phyloP scores from a whole-genome alignment of 2,329 filamentous ascomycete species.

The Colletotrichum noveboracense region DNA sequence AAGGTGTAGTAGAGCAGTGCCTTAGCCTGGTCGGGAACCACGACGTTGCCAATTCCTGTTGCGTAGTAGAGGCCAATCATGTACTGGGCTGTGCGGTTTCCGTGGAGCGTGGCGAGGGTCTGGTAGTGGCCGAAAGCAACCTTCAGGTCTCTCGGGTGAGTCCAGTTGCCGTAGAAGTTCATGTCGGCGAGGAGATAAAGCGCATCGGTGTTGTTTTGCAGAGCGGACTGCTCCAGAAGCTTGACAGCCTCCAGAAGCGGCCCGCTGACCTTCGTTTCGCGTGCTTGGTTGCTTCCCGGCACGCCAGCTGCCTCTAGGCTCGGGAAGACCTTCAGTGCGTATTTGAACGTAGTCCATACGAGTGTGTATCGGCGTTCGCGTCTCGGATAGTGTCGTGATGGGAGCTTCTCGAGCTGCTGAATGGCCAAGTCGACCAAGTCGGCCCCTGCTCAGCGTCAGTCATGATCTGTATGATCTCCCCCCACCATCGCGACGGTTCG shows the following conservation, averaged over 20 bases:
- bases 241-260: slow-evolving; percentile 56
- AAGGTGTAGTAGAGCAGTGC: slow-evolving; percentile 94
- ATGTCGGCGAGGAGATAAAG: slow-evolving; percentile 90
- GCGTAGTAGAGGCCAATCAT: slow-evolving; percentile 97
- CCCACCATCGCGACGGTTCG: neutral
- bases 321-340: slow-evolving; percentile 54
- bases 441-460: slow-evolving; percentile 42
- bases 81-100: slow-evolving; percentile 91
- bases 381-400: slow-evolving; percentile 48
- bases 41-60: slow-evolving; percentile 83
- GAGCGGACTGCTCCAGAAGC: slow-evolving; percentile 57
- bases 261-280: slow-evolving; percentile 40
- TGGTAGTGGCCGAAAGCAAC: slow-evolving; percentile 83
- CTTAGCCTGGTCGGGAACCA: slow-evolving; percentile 86
- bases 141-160: slow-evolving; percentile 81
- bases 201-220: slow-evolving; percentile 76
- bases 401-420: slow-evolving; percentile 54
- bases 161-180: slow-evolving; percentile 96
- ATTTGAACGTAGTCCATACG: slow-evolving; percentile 47
- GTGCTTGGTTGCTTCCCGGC: slow-evolving; percentile 35
- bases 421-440: slow-evolving; percentile 60
- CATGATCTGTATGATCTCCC: neutral
- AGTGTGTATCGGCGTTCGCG: slow-evolving; percentile 48
- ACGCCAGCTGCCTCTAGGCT: slow-evolving; percentile 54
- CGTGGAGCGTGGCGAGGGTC: slow-evolving; percentile 74